Base-by-base conservation (phyloP, 2,329 filamentous ascomycete genomes). In the Cordyceps fumosorosea region DNA sequence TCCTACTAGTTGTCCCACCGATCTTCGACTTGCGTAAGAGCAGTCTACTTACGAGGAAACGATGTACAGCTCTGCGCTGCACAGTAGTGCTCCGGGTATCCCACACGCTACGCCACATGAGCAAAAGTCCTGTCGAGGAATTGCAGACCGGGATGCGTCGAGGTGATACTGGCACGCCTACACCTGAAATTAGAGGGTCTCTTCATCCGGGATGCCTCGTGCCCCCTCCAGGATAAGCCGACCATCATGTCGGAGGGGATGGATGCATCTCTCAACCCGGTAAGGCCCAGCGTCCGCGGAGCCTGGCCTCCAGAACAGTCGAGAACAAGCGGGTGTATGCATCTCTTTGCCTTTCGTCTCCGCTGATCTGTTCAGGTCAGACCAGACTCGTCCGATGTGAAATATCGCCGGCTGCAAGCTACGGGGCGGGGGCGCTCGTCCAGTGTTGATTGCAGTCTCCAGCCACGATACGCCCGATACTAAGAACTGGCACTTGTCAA, bases 361-460 rank as follows among this genome's bases (percentile, higher is more conserved):
- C 40, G 40, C 51, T 54, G 58, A 60, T 60, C 48, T 52, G 57
- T 26, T 29, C 37, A 53, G 48, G 37, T 53, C 26, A 40, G 16
- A 45, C 57, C 42, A 53, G n/a, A 44, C 34, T 60, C 48, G 22
- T 61, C 58, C 58, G 58, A 61, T 61, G 26, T 61, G 50, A n/a
- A 12, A 53, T 45, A 53, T 53, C 58, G 20, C 34, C 7, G 20
- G 20, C 56, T 34, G 48, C 57, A 52, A 52, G 22, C 40, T 24
- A 26, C 37, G 5, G 37, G 40, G 22, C 24, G 48, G 47, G 34
- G 37, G 56, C 18, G 47, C 48, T 60, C 57, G 57, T 53, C 57
- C 47, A 53, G 57, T 22, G 29, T 60, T 52, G 29, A 60, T 53
- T 53, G n/a, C 34, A 24, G 26, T 44, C 48, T 14, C 37, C n/a